Conservation (phyloP, 345 rosid genomes). For the Lenwebbia sp. region DNA sequence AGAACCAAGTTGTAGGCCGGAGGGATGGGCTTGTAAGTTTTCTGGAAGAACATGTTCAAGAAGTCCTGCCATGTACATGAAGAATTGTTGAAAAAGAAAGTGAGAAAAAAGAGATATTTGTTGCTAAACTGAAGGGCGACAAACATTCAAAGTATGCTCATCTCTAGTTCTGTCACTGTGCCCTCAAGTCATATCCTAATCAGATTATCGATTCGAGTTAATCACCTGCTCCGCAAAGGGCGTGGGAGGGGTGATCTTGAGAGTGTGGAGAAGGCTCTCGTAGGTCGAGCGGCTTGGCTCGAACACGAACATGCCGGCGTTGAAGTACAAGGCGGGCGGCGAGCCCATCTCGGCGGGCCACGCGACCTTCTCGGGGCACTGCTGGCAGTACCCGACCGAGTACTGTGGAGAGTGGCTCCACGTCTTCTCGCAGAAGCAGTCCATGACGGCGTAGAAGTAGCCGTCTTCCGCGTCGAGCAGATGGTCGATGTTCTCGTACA, state of each 20-base stretch:
- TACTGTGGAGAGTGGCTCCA: slow-evolving; percentile 60
- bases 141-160: background rate
- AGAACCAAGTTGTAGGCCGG: slow-evolving; percentile 53
- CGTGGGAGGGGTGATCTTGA: slow-evolving; percentile 49
- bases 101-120: background rate
- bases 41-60: slow-evolving; percentile 68
- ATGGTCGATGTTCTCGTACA: slow-evolving; percentile 58
- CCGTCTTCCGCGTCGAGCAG: slow-evolving; percentile 55
- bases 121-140: background rate
- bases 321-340: slow-evolving; percentile 62
- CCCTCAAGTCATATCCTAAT: background rate
- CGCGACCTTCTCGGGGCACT: slow-evolving; percentile 48
- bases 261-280: slow-evolving; percentile 30
- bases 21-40: slow-evolving; percentile 63
- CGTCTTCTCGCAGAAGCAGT: slow-evolving; percentile 70
- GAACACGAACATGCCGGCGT: slow-evolving; percentile 74
- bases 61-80: slow-evolving; percentile 34
- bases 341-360: slow-evolving; percentile 64
- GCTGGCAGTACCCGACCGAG: slow-evolving; percentile 71
- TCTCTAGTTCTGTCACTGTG: background rate
- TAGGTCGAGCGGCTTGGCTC: slow-evolving; percentile 51
- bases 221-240: slow-evolving; percentile 56
- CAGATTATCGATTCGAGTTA: slow-evolving; percentile 15
- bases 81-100: background rate
- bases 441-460: slow-evolving; percentile 62